Evolutionary conservation across 768 basidiomycete genomes (phyloP).

Genomic region (Lentinula raphanica): DNA sequence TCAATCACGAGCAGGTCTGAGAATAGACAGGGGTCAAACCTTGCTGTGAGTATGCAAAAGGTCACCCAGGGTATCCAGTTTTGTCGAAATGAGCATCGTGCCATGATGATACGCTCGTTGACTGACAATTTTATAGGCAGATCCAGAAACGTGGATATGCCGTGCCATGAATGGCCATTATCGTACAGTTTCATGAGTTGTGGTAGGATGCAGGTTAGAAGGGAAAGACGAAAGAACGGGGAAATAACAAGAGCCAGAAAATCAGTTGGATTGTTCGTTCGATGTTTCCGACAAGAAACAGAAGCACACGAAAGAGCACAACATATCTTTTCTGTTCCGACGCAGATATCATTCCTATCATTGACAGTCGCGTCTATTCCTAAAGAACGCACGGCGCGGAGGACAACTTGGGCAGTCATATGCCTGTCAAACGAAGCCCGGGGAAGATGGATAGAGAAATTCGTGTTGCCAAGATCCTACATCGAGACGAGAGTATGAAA

Average conservation of each 20-base stretch:
- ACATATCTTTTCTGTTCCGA: conserved; percentile 86
- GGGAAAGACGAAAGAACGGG: neutral
- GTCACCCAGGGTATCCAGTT: conserved; percentile 65
- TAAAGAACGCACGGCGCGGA: conserved; percentile 71
- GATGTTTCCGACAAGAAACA: neutral
- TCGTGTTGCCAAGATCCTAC: conserved; percentile 95
- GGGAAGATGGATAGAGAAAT: conserved; percentile 91
- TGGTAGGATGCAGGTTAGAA: neutral
- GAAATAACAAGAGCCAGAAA: conserved; percentile 9
- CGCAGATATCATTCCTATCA: conserved; percentile 87
- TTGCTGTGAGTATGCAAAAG: conserved; percentile 63
- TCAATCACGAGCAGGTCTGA: too few species aligned
- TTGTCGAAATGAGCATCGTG: conserved; percentile 92
- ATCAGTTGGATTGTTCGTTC: neutral
- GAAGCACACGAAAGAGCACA: neutral
- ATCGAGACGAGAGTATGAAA: neutral
- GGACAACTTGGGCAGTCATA: conserved; percentile 70
- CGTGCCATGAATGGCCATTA: too few species aligned
- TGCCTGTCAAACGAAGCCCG: conserved; percentile 75
- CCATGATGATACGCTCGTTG: conserved; percentile 95
- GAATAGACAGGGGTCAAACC: conserved; percentile 31
- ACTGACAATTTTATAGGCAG: conserved; percentile 92
- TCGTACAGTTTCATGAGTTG: too few species aligned
- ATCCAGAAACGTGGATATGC: conserved; percentile 79
- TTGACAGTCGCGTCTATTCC: conserved; percentile 76